Percentiles rank a stretch among this genome's conserved stretches.
Evolutionary conservation across 2,329 filamentous ascomycete genomes (phyloP).

Genomic region (Xylaria sp.): DNA sequence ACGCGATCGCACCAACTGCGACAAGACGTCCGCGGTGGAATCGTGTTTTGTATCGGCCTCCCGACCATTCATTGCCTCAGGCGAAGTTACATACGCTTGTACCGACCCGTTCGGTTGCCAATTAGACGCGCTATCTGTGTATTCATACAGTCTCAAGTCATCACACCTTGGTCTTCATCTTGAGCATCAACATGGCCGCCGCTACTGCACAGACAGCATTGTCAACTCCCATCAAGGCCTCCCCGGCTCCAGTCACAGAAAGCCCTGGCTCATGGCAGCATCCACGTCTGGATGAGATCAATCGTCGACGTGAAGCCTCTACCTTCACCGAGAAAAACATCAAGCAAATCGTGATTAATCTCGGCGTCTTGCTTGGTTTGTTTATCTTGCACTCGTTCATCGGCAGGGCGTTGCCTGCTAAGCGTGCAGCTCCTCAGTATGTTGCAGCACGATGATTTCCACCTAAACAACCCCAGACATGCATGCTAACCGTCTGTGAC

Average conservation of each 20-base stretch:
- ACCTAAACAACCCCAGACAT: neutral
- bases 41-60: neutral
- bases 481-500: neutral
- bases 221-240: constrained; percentile 34
- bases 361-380: constrained; percentile 35
- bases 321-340: constrained; percentile 76
- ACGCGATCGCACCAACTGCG: neutral
- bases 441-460: constrained; percentile 1
- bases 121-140: neutral
- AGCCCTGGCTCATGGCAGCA: constrained; percentile 84
- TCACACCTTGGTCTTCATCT: neutral
- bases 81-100: no score
- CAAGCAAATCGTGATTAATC: constrained; percentile 63
- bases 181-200: constrained; percentile 31
- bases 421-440: constrained; percentile 25
- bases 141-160: neutral
- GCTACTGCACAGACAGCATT: constrained; percentile 35
- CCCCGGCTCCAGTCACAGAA: constrained; percentile 36
- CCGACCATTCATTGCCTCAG: constrained; percentile 1
- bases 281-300: constrained; percentile 82
- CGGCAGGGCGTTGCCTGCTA: constrained; percentile 22
- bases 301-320: constrained; percentile 68
- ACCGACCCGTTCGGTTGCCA: neutral
- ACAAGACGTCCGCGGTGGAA: neutral
- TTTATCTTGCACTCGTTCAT: constrained; percentile 21